Conservation (phyloP, 2,329 filamentous ascomycete genomes). For the Pseudocercospora pini-densiflorae region DNA sequence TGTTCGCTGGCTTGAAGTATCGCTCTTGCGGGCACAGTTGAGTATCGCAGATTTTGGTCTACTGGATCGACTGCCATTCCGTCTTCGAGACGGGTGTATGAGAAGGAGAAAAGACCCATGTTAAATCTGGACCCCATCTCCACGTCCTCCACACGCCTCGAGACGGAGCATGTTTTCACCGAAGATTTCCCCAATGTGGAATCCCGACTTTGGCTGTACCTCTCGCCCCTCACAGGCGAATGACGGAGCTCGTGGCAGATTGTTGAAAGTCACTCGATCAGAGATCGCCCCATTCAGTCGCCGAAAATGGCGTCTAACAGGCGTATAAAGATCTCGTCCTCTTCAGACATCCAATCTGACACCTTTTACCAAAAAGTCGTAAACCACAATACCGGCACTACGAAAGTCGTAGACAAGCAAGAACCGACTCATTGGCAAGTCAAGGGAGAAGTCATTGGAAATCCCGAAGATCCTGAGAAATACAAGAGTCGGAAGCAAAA, state of each 20-base stretch:
- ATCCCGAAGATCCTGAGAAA: conserved; percentile 34
- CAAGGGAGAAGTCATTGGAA: conserved; percentile 41
- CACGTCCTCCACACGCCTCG: neutral
- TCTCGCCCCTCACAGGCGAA: neutral
- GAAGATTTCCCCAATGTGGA: neutral
- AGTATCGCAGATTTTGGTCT: too few species aligned
- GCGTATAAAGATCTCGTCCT: conserved; percentile 43
- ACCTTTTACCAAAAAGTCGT: conserved; percentile 45
- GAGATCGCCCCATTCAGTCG: conserved; percentile 13
- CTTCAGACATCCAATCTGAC: conserved; percentile 46
- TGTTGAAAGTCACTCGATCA: neutral
- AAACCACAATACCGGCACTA: conserved; percentile 42
- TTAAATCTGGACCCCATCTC: neutral
- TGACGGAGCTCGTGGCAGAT: conserved; percentile 4
- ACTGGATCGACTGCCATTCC: neutral
- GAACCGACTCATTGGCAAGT: conserved; percentile 41
- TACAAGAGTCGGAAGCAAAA: conserved; percentile 38
- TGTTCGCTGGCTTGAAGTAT: too few species aligned
- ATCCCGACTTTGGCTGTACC: neutral
- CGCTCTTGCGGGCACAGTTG: too few species aligned
- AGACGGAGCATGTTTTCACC: neutral
- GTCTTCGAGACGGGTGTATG: neutral
- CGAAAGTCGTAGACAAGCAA: conserved; percentile 42
- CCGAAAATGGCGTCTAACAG: conserved; percentile 25
- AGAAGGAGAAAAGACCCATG: neutral